Percentiles rank a stretch among this genome's conserved stretches.
These are phyloP conservation scores for Xerocomellus dryophilus DNA, from an alignment of 768 basidiomycete genomes.

Conservation along the genomic window DNA sequence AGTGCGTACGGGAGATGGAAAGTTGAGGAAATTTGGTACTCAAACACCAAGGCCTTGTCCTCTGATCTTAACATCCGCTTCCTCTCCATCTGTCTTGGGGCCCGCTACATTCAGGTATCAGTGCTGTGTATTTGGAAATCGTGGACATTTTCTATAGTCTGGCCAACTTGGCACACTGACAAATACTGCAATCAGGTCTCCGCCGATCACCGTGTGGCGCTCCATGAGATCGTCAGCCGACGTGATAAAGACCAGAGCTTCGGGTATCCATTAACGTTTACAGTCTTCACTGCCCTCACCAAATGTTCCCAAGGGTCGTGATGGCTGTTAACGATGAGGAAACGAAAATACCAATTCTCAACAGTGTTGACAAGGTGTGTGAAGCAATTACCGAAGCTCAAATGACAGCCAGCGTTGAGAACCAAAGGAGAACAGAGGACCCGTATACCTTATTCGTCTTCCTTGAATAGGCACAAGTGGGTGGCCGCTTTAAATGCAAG, in stretches of 20 bases:
- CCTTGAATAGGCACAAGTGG: not conserved
- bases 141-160: not conserved
- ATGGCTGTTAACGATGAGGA: not conserved
- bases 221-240: not conserved
- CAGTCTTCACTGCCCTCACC: not conserved
- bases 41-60: not conserved
- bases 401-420: not conserved
- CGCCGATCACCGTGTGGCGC: not conserved
- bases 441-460: not conserved
- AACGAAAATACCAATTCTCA: not conserved
- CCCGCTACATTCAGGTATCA: not conserved
- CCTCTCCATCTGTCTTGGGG: not conserved
- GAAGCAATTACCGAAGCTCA: conserved; percentile 1
- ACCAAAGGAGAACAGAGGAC: not conserved
- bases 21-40: not conserved
- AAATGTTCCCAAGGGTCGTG: not conserved
- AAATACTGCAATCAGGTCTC: not conserved
- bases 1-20: not conserved
- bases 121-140: not conserved
- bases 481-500: not conserved
- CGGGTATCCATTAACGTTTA: not conserved
- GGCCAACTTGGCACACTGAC: not conserved
- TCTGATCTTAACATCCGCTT: not conserved
- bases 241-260: not conserved
- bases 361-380: conserved; percentile 2